These are phyloP conservation scores for Hanseniaspora uvarum DNA, from an alignment of 1,139 yeast genomes.

Conservation along the genomic window DNA sequence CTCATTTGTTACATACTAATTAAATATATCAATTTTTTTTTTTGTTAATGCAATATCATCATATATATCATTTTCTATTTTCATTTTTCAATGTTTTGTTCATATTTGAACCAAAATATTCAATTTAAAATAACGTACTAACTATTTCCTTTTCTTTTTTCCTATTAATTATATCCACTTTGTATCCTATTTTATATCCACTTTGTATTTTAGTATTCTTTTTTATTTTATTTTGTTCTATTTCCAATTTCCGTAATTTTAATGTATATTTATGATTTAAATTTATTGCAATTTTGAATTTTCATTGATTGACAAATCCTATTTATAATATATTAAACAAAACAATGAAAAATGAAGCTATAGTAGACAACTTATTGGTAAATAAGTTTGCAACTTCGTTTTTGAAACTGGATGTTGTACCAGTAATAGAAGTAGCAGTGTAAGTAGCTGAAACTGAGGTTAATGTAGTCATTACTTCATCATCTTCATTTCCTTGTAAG, in stretches of 20 bases:
- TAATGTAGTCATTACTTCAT: background rate
- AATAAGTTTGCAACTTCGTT: slow-evolving; percentile 8
- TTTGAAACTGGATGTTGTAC: slow-evolving; percentile 10
- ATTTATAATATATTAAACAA: slow-evolving; percentile 8
- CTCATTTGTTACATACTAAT: background rate
- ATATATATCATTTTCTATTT: background rate
- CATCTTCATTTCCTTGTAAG: background rate
- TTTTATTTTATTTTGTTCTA: background rate
- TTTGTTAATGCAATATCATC: background rate
- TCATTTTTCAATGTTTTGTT: background rate
- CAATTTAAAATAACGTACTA: background rate
- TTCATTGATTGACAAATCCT: background rate
- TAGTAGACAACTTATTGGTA: background rate
- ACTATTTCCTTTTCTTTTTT: background rate
- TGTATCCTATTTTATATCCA: background rate
- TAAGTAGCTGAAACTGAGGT: slow-evolving; percentile 14
- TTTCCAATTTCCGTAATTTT: background rate
- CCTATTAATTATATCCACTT: background rate
- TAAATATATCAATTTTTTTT: too few species aligned
- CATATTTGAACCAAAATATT: background rate
- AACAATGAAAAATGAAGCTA: slow-evolving; percentile 6
- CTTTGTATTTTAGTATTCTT: background rate
- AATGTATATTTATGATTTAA: background rate
- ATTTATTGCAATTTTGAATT: background rate
- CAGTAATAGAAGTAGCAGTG: slow-evolving; percentile 17